Conservation (phyloP, 179 eudicot species). For the Camellia oleifera region DNA sequence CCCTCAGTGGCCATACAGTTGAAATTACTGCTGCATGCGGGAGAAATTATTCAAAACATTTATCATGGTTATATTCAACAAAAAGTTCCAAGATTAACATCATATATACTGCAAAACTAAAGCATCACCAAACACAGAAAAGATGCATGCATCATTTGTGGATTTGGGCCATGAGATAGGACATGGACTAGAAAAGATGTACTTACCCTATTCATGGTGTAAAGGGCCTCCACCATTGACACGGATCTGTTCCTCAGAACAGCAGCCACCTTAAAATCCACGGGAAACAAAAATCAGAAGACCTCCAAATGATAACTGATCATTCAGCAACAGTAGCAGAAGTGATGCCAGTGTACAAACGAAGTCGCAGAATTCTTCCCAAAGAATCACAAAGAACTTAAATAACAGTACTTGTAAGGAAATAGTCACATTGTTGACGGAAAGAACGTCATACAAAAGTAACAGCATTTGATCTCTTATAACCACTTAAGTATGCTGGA, state of each 20-base stretch:
- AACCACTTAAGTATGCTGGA: neutral
- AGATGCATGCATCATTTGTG: neutral
- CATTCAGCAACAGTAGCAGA: neutral
- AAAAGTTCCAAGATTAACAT: neutral
- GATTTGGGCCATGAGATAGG: neutral
- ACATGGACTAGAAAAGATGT: conserved; percentile 8
- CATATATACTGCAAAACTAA: neutral
- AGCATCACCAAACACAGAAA: neutral
- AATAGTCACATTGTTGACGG: neutral
- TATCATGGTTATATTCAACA: neutral
- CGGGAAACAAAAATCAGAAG: conserved; percentile 13
- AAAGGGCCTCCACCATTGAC: conserved; percentile 97
- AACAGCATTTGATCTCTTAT: neutral
- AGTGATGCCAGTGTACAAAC: neutral
- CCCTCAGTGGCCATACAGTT: neutral
- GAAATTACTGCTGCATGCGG: neutral
- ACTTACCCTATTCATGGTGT: conserved; percentile 93
- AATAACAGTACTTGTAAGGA: neutral
- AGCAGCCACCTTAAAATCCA: conserved; percentile 60
- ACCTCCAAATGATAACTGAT: conserved; percentile 9
- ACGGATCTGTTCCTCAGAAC: conserved; percentile 63
- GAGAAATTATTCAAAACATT: neutral
- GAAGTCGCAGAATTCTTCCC: neutral
- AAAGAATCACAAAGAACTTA: neutral
- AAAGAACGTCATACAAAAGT: neutral